phyloP scores from a whole-genome alignment of 208 protist species.

The Jaenimonas drosophilae region DNA sequence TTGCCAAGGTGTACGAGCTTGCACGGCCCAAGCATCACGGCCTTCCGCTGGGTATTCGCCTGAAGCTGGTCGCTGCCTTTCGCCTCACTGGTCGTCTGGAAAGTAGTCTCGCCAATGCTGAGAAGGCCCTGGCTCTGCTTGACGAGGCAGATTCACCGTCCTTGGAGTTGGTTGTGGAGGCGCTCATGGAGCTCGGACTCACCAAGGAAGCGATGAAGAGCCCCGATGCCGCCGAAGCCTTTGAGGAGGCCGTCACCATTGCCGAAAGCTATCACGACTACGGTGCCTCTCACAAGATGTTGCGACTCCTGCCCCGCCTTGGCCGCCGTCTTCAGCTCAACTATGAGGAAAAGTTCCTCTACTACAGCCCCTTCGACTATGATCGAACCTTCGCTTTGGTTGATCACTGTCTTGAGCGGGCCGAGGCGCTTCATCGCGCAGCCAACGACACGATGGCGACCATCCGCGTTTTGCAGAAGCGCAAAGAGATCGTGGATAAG shows the following conservation, averaged over 20 bases:
- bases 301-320: conserved; percentile 71
- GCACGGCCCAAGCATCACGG: conserved; percentile 75
- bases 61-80: conserved; percentile 75
- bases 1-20: conserved; percentile 73
- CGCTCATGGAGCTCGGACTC: conserved; percentile 68
- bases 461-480: conserved; percentile 64
- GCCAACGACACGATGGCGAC: conserved; percentile 29
- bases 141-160: conserved; percentile 34
- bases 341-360: conserved; percentile 83
- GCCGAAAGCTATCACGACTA: conserved; percentile 69
- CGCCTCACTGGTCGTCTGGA: conserved; percentile 57
- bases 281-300: conserved; percentile 79
- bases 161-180: conserved; percentile 80
- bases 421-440: conserved; percentile 41
- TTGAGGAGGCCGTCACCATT: conserved; percentile 66
- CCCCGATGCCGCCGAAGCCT: conserved; percentile 32
- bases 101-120: conserved; percentile 53
- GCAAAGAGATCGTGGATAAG: conserved; percentile 79
- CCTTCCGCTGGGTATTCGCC: conserved; percentile 48
- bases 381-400: conserved; percentile 78
- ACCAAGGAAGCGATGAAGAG: conserved; percentile 41
- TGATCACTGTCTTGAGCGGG: conserved; percentile 74
- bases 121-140: conserved; percentile 51
- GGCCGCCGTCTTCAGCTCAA: conserved; percentile 80
- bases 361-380: conserved; percentile 85